These are phyloP conservation scores for Solanum chilense DNA, from an alignment of 257 asterid genomes.

Conservation along the genomic window DNA sequence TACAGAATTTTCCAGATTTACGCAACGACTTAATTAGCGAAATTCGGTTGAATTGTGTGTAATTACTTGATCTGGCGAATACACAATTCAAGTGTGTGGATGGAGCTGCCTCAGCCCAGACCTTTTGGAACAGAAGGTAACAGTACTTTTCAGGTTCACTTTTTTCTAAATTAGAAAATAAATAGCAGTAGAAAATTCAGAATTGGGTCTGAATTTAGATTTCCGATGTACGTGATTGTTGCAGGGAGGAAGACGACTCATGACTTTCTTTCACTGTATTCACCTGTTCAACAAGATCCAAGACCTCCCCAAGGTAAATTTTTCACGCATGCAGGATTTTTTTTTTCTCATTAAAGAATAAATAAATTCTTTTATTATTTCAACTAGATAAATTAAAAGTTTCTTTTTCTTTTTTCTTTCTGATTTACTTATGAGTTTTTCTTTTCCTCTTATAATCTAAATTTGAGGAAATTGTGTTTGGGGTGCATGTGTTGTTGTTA, in stretches of 20 bases:
- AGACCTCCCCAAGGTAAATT: slow-evolving; percentile 46
- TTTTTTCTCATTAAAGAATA: background rate
- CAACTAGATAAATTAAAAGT: background rate
- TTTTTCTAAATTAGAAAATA: background rate
- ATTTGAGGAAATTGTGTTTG: background rate
- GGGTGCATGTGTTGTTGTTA: background rate
- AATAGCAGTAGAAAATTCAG: background rate
- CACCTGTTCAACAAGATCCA: slow-evolving; percentile 77
- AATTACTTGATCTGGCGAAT: background rate
- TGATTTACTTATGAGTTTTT: background rate
- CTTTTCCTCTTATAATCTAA: background rate
- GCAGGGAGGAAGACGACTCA: slow-evolving; percentile 70
- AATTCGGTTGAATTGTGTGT: background rate
- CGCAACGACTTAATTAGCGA: background rate
- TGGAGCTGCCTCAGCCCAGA: slow-evolving; percentile 6
- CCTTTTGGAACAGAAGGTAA: slow-evolving; percentile 6
- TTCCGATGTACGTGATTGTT: background rate
- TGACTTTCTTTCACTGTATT: slow-evolving; percentile 84
- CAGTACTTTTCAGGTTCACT: background rate
- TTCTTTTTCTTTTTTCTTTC: background rate
- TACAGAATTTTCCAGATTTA: background rate
- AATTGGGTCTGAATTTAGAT: background rate
- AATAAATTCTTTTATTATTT: background rate
- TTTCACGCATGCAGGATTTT: slow-evolving; percentile 6
- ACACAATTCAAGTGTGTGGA: background rate